Base-by-base conservation (phyloP, 106 monocot species). In the Dendrobium catenatum region DNA sequence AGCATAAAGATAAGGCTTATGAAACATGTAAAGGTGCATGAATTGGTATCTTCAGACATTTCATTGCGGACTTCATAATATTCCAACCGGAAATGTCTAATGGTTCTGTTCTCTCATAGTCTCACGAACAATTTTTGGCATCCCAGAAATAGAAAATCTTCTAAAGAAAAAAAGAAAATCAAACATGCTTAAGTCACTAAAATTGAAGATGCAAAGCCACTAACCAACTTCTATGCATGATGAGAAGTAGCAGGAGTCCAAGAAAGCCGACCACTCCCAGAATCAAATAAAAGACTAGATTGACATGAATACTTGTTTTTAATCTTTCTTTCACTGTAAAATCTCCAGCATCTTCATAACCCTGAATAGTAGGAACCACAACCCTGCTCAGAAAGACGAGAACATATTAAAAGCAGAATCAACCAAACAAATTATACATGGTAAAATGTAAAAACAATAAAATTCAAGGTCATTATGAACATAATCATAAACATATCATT, bases 261-360 rank as follows among this genome's bases (percentile, higher is more conserved):
- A 94, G 82, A 79, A 96, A 87, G 59, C 94, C 92, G 83, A 96
- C 92, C 61, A 89, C 87, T 68, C 96, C 96, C 79, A 96, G 90
- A 72, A 81, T 84, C 73, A 90, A 79, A 82, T 96, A 96, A 79
- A 96, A 96, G 73, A 96, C 85, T 44, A 96, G 84, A 83, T 96
- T 96, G 18, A 75, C 73, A 68, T 88, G 88, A 41, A 96, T 83
- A 79, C 96, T 96, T 70, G 96, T 94, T 76, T 87, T 96, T 54
- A 96, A 83, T 83, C 94, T 89, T 85, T 96, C 96, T 81, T 79
- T 89, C 83, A 96, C 75, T 75, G 90, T 96, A 76, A 96, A 96
- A 79, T 96, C 96, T 75, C 96, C 96, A 74, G 94, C 94, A 83
- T 96, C 96, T 90, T 96, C 96, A 84, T 94, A 96, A 67, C 96